A percentile compares a stretch with the other conserved stretches of the same genome.
phyloP scores from a whole-genome alignment of 495 filamentous ascomycete genomes.

The Podospora sp. region DNA sequence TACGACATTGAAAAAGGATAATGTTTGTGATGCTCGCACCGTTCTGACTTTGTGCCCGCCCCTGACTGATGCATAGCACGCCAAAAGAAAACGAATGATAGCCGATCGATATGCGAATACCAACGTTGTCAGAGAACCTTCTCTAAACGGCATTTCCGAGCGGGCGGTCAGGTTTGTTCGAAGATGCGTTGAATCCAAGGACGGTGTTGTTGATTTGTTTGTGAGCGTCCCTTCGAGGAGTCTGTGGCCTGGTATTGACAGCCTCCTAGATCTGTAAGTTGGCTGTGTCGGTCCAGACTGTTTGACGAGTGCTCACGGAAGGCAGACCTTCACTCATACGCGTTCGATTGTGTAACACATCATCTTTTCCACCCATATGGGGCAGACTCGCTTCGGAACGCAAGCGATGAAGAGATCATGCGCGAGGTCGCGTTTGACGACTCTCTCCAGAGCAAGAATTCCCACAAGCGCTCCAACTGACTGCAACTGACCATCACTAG shows the following conservation, averaged over 20 bases:
- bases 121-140: slow-evolving; percentile 58
- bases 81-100: slow-evolving; percentile 59
- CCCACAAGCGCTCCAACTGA: background rate
- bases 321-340: slow-evolving; percentile 58
- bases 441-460: slow-evolving; percentile 60
- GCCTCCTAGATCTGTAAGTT: slow-evolving; percentile 28
- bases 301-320: slow-evolving; percentile 18
- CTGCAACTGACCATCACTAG: slow-evolving; percentile 27
- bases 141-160: slow-evolving; percentile 57
- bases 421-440: slow-evolving; percentile 66
- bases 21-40: too few relatives aligned
- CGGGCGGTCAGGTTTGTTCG: slow-evolving; percentile 55
- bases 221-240: slow-evolving; percentile 39
- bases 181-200: slow-evolving; percentile 47
- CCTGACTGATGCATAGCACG: slow-evolving; percentile 52
- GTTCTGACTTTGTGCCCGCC: slow-evolving; percentile 18
- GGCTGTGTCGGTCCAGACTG: background rate
- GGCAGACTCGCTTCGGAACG: slow-evolving; percentile 54
- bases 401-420: slow-evolving; percentile 62
- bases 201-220: slow-evolving; percentile 58
- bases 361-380: slow-evolving; percentile 66
- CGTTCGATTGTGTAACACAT: slow-evolving; percentile 66
- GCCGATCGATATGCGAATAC: slow-evolving; percentile 69
- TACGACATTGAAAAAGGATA: slow-evolving; percentile 58
- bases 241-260: background rate